A percentile compares a stretch with the other conserved stretches of the same genome.
Conservation (phyloP, 257 asterid species). For the Solanum boliviense region DNA sequence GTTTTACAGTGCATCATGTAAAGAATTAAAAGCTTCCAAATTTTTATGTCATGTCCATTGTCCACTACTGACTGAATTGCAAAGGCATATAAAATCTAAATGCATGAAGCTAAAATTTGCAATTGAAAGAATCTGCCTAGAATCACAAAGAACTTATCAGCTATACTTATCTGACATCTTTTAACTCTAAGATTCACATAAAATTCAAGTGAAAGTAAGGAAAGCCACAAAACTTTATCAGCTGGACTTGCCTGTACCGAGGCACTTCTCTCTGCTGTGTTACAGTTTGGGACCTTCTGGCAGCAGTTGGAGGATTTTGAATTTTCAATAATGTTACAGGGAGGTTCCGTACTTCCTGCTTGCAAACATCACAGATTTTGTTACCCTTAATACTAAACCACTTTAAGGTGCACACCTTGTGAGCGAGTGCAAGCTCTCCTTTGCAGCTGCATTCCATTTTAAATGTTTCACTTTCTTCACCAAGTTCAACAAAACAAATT, state of each 20-base stretch:
- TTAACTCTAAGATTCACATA: not conserved
- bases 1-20: not conserved
- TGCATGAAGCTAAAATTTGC: not conserved
- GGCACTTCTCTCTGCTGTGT: conserved; percentile 45
- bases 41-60: not conserved
- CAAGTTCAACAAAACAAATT: conserved; percentile 83
- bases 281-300: conserved; percentile 38
- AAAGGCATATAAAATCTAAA: not conserved
- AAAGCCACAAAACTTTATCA: not conserved
- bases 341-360: conserved; percentile 80
- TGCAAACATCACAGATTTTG: conserved; percentile 86
- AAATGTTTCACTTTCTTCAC: conserved; percentile 89
- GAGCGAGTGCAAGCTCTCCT: conserved; percentile 98
- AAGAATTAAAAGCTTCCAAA: not conserved
- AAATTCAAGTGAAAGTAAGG: not conserved
- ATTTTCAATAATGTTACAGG: conserved; percentile 77
- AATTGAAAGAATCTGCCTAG: not conserved
- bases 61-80: not conserved
- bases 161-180: not conserved
- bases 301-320: conserved; percentile 50
- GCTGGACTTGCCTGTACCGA: conserved; percentile 66
- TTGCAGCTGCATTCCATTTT: conserved; percentile 98
- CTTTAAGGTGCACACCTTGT: conserved; percentile 82
- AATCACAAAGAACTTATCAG: not conserved
- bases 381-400: conserved; percentile 98